Conservation (phyloP, 495 filamentous ascomycete species). For the Penicillium goetzii region DNA sequence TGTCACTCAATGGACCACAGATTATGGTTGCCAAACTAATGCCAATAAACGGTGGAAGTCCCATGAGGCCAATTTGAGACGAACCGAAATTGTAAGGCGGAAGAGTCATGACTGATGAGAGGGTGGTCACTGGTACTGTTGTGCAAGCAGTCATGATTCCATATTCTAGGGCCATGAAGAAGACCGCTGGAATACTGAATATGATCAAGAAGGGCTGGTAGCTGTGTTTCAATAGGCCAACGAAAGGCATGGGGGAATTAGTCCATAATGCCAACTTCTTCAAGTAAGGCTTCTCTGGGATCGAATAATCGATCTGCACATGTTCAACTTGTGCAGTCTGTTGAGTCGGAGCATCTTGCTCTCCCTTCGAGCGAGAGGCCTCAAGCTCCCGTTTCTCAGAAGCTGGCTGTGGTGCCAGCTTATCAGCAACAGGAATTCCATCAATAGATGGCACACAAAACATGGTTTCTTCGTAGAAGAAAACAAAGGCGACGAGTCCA, state of each 20-base stretch:
- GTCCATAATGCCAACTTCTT: slow-evolving; percentile 24
- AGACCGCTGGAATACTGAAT: slow-evolving; percentile 37
- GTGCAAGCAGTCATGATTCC: slow-evolving; percentile 40
- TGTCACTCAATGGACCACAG: slow-evolving; percentile 42
- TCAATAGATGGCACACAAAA: slow-evolving; percentile 15
- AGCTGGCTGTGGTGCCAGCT: not conserved
- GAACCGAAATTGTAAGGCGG: slow-evolving; percentile 46
- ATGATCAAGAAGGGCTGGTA: slow-evolving; percentile 34
- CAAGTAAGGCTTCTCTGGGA: slow-evolving; percentile 25
- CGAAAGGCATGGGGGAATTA: slow-evolving; percentile 25
- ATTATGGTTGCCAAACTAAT: slow-evolving; percentile 37
- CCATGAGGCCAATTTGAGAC: slow-evolving; percentile 42
- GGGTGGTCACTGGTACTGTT: slow-evolving; percentile 36
- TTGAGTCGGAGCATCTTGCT: not conserved
- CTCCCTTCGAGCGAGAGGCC: not conserved
- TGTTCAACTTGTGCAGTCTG: not conserved
- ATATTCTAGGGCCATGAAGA: slow-evolving; percentile 40
- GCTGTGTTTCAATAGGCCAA: slow-evolving; percentile 26
- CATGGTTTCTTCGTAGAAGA: slow-evolving; percentile 30
- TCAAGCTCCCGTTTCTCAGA: slow-evolving; percentile 16
- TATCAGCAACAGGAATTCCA: slow-evolving; percentile 15
- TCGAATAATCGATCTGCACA: slow-evolving; percentile 20
- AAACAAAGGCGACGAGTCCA: slow-evolving; percentile 20
- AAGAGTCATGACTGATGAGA: slow-evolving; percentile 36
- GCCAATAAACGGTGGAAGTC: slow-evolving; percentile 42